phyloP scores from a whole-genome alignment of 305 asterid genomes.

The Fraxinus dipetala region DNA sequence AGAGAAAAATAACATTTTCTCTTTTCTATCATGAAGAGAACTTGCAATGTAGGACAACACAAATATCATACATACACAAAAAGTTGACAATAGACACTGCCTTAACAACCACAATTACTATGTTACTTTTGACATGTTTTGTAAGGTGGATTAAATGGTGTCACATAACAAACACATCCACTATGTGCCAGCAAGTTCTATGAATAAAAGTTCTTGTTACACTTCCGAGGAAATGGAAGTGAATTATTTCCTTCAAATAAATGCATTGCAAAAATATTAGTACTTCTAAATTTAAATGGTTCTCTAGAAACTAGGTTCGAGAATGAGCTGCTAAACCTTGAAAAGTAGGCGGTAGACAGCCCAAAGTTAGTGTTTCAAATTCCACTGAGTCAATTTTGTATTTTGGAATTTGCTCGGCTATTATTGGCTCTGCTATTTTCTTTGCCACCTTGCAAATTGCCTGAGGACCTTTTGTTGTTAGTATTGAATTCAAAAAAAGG shows the following conservation, averaged over 20 bases:
- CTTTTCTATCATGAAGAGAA: not conserved
- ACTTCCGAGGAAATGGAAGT: not conserved
- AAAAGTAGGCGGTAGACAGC: constrained; percentile 79
- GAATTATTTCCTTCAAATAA: not conserved
- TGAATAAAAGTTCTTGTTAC: not conserved
- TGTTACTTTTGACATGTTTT: not conserved
- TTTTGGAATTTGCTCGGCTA: constrained; percentile 83
- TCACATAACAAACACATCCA: not conserved
- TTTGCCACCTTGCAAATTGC: constrained; percentile 78
- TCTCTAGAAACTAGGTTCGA: not conserved
- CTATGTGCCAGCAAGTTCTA: not conserved
- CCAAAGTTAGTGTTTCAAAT: constrained; percentile 72
- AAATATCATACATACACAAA: not conserved
- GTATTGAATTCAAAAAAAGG: constrained; percentile 13
- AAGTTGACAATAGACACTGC: not conserved
- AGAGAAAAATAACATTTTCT: not conserved
- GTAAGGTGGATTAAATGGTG: not conserved
- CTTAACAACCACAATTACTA: not conserved
- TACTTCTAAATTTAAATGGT: not conserved
- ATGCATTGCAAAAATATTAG: not conserved
- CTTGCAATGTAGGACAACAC: not conserved
- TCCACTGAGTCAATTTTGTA: constrained; percentile 83
- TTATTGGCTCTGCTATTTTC: constrained; percentile 73
- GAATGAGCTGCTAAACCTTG: constrained; percentile 53
- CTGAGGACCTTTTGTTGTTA: constrained; percentile 41